Conservation (phyloP, 768 basidiomycete genomes). For the Russula ochroleuca region DNA sequence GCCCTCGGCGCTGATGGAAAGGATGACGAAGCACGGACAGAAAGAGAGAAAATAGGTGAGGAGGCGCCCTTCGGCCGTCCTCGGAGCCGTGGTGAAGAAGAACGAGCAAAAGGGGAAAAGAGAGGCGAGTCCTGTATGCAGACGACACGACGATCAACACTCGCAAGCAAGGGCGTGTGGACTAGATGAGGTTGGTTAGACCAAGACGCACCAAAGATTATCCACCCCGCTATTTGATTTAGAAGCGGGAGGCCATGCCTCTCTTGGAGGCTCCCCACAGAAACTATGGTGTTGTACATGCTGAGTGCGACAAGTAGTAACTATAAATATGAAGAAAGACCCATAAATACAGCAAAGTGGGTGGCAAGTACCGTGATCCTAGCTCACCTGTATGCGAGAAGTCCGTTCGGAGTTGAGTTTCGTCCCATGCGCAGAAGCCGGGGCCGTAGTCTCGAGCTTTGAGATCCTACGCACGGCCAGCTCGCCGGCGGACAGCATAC, state of each 20-base stretch:
- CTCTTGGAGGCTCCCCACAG: conserved; percentile 55
- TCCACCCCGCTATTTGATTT: conserved; percentile 65
- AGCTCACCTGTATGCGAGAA: conserved; percentile 15
- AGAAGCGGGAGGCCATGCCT: conserved; percentile 60
- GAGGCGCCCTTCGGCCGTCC: conserved; percentile 45
- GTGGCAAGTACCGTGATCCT: neutral
- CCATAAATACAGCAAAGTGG: neutral
- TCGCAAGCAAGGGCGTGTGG: neutral
- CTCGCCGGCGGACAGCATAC: conserved; percentile 37
- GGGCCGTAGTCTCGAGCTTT: neutral
- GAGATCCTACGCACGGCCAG: conserved; percentile 14
- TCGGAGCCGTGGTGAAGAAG: conserved; percentile 46
- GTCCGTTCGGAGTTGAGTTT: neutral
- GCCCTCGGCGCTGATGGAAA: conserved; percentile 79
- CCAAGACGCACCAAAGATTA: conserved; percentile 49
- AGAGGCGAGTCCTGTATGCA: conserved; percentile 48
- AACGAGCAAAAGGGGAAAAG: conserved; percentile 55
- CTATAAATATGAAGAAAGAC: conserved; percentile 36
- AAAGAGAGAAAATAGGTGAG: conserved; percentile 66
- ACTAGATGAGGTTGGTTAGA: neutral
- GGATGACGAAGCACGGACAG: conserved; percentile 67
- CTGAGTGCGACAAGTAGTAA: conserved; percentile 41
- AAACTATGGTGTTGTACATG: conserved; percentile 54
- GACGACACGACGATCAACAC: neutral
- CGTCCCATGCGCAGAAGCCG: neutral